These are phyloP conservation scores for Fusarium sp. DNA, from an alignment of 2,329 filamentous ascomycete genomes.

Conservation along the genomic window DNA sequence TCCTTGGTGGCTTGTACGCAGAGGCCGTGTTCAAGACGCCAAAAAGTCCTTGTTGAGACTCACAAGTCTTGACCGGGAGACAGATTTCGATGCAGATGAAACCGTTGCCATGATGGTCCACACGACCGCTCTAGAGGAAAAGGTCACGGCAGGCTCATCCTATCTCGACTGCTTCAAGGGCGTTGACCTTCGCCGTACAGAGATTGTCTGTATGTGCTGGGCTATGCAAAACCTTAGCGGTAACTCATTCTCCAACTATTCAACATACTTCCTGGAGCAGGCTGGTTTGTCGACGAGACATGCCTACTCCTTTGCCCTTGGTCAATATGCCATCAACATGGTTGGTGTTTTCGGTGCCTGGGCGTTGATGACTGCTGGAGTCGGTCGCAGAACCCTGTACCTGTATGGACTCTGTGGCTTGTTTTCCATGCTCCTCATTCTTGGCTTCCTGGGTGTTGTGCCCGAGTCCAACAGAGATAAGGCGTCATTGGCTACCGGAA, in stretches of 20 bases:
- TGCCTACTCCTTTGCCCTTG: constrained; percentile 68
- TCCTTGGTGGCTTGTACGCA: constrained; percentile 80
- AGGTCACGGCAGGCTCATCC: constrained; percentile 77
- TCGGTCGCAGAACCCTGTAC: constrained; percentile 82
- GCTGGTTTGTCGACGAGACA: constrained; percentile 65
- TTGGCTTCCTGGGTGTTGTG: constrained; percentile 86
- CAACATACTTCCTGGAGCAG: constrained; percentile 72
- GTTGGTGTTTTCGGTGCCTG: constrained; percentile 84
- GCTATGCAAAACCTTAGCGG: constrained; percentile 73
- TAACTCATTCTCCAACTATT: constrained; percentile 74
- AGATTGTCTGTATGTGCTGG: constrained; percentile 74
- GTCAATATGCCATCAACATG: constrained; percentile 79
- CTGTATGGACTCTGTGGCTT: constrained; percentile 81
- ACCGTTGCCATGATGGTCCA: constrained; percentile 94
- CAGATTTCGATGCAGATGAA: constrained; percentile 83
- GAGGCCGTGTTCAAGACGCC: constrained; percentile 72
- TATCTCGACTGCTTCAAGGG: constrained; percentile 90
- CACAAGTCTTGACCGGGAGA: constrained; percentile 72
- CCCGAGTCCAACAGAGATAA: constrained; percentile 67
- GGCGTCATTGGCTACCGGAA: constrained; percentile 80
- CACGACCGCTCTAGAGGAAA: constrained; percentile 83
- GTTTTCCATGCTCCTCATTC: constrained; percentile 80
- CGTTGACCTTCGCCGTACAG: constrained; percentile 81
- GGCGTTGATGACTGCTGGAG: constrained; percentile 79
- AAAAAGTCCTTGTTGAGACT: constrained; percentile 74